phyloP scores from a whole-genome alignment of 306 rosid genomes.

The Cucumis cinereus region DNA sequence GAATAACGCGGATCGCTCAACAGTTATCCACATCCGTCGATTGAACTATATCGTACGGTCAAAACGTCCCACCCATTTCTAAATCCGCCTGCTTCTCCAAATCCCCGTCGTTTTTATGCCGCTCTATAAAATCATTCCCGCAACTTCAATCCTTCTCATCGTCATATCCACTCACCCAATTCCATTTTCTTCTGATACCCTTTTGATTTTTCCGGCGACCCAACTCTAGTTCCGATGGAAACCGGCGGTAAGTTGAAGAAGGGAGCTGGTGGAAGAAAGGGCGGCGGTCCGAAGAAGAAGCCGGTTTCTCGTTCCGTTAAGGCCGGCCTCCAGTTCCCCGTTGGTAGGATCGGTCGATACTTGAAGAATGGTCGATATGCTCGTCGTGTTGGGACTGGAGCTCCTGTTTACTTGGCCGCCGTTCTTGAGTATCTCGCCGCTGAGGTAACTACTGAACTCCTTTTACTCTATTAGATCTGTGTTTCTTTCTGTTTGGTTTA shows the following conservation, averaged over 20 bases:
- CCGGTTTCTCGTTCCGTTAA: constrained; percentile 46
- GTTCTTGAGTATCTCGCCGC: constrained; percentile 70
- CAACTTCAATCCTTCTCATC: neutral
- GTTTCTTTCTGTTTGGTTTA: neutral
- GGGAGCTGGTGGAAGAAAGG: constrained; percentile 56
- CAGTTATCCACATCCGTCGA: constrained; percentile 21
- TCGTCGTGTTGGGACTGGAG: constrained; percentile 51
- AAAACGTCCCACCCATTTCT: neutral
- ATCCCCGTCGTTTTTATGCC: neutral
- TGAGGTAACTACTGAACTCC: constrained; percentile 22
- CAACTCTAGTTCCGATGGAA: constrained; percentile 26
- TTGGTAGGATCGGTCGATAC: constrained; percentile 66
- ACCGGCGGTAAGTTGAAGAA: constrained; percentile 39
- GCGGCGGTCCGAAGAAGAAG: constrained; percentile 70
- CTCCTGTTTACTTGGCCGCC: constrained; percentile 70
- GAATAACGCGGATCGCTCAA: constrained; percentile 23
- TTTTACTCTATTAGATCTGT: neutral
- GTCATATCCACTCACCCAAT: neutral
- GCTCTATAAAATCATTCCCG: neutral
- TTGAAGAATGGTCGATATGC: constrained; percentile 58
- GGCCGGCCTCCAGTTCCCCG: constrained; percentile 70
- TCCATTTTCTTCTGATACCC: neutral
- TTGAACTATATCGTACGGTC: constrained; percentile 26
- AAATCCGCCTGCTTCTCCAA: neutral
- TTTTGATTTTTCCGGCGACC: neutral